Percentiles rank a stretch among this genome's conserved stretches.
Conservation (phyloP, 179 eudicot species). For the Heliamphora pulchella region DNA sequence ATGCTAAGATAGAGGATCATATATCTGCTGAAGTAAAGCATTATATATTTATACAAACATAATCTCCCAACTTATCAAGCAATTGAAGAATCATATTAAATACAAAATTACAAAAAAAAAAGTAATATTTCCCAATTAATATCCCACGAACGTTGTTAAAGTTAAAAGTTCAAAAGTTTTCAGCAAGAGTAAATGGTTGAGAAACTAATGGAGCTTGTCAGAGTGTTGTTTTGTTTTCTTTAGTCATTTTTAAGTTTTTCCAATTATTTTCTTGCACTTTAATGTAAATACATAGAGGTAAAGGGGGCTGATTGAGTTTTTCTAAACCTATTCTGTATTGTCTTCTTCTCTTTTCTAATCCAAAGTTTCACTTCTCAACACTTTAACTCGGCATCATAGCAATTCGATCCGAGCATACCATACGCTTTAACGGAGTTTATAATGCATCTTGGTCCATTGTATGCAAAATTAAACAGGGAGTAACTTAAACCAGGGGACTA, state of each 20-base stretch:
- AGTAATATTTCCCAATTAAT: neutral
- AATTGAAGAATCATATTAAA: neutral
- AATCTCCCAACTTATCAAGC: neutral
- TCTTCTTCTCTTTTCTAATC: too few relatives aligned
- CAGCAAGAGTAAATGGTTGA: neutral
- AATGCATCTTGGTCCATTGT: neutral
- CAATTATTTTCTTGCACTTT: too few relatives aligned
- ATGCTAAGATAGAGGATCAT: too few relatives aligned
- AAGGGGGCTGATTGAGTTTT: too few relatives aligned
- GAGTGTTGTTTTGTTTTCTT: too few relatives aligned
- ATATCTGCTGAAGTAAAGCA: too few relatives aligned
- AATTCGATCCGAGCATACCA: too few relatives aligned
- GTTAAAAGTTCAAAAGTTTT: neutral
- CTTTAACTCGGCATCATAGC: too few relatives aligned
- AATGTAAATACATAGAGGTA: too few relatives aligned
- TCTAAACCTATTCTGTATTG: too few relatives aligned
- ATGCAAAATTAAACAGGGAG: neutral
- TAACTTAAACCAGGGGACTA: neutral
- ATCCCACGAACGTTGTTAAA: neutral
- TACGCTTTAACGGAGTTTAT: neutral
- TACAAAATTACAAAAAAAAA: neutral
- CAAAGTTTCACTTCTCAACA: too few relatives aligned
- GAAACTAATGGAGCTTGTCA: constrained; percentile 1
- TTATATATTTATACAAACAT: neutral
- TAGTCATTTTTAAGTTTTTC: too few relatives aligned